phyloP scores from a whole-genome alignment of 1,284 basidiomycete genomes.

The Ustilago lituana region DNA sequence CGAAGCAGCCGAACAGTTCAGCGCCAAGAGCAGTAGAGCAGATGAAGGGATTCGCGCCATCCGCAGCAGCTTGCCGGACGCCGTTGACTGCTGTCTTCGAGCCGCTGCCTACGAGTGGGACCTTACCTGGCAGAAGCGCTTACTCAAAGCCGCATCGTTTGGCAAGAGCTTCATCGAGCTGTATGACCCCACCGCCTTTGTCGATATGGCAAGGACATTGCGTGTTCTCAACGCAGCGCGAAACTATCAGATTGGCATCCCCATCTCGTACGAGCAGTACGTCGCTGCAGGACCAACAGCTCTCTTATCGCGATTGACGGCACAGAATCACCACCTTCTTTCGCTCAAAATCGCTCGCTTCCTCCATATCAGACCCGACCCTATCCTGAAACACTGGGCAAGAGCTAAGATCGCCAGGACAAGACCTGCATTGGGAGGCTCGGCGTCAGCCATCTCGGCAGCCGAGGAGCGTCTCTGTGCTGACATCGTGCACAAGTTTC shows the following conservation, averaged over 20 bases:
- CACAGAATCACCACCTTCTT: constrained; percentile 87
- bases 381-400: constrained; percentile 95
- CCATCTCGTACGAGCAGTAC: constrained; percentile 88
- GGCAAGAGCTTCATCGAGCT: constrained; percentile 92
- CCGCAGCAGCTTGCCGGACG: constrained; percentile 77
- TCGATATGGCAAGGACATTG: constrained; percentile 87
- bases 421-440: constrained; percentile 64
- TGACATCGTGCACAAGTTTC: constrained; percentile 87
- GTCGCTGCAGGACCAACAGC: constrained; percentile 64
- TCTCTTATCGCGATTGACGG: constrained; percentile 83
- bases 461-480: constrained; percentile 80
- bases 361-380: constrained; percentile 82
- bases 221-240: constrained; percentile 95
- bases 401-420: constrained; percentile 85
- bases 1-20: constrained; percentile 89
- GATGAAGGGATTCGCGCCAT: constrained; percentile 92
- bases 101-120: constrained; percentile 94
- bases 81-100: constrained; percentile 91
- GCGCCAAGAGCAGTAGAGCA: constrained; percentile 82
- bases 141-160: constrained; percentile 90
- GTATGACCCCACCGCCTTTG: constrained; percentile 88
- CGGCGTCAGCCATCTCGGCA: constrained; percentile 24
- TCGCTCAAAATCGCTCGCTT: constrained; percentile 89
- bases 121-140: constrained; percentile 82
- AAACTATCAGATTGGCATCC: constrained; percentile 89